These are phyloP conservation scores for Dioszegia aurantiaca DNA, from an alignment of 768 basidiomycete genomes.

Conservation along the genomic window DNA sequence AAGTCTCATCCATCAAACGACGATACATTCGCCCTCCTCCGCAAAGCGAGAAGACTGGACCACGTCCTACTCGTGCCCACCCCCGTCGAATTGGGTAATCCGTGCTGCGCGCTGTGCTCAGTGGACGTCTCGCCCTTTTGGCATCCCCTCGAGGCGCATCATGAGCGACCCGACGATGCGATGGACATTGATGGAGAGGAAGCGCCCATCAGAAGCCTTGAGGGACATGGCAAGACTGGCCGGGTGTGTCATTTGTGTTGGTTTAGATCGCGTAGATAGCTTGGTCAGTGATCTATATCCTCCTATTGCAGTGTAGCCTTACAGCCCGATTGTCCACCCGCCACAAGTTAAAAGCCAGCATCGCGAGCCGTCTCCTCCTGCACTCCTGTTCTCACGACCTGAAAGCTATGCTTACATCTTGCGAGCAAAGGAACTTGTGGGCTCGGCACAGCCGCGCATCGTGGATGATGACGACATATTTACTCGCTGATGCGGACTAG, in stretches of 20 bases:
- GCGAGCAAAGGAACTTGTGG: too few relatives aligned
- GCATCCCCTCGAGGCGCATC: conserved; percentile 15
- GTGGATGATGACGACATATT: too few relatives aligned
- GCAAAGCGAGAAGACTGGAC: conserved; percentile 84
- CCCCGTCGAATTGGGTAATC: not conserved
- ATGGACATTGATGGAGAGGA: conserved; percentile 22
- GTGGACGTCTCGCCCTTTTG: conserved; percentile 45
- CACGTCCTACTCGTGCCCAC: conserved; percentile 57
- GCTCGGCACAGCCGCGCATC: too few relatives aligned
- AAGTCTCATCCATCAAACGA: conserved; percentile 71
- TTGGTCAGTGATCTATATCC: too few relatives aligned
- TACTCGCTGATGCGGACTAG: too few relatives aligned
- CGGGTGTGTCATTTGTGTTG: conserved; percentile 40
- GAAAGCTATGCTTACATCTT: too few relatives aligned
- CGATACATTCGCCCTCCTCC: conserved; percentile 72
- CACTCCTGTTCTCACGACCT: too few relatives aligned
- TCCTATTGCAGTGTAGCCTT: too few relatives aligned
- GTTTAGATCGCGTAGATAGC: conserved; percentile 16
- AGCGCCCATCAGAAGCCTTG: conserved; percentile 4
- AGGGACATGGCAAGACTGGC: not conserved
- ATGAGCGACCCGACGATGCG: not conserved
- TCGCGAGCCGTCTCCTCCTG: too few relatives aligned
- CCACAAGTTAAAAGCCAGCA: too few relatives aligned
- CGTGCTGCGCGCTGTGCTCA: conserved; percentile 29
- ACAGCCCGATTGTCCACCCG: too few relatives aligned